Conservation (phyloP, 2,329 filamentous ascomycete species). For the Fusarium anthophilum region DNA sequence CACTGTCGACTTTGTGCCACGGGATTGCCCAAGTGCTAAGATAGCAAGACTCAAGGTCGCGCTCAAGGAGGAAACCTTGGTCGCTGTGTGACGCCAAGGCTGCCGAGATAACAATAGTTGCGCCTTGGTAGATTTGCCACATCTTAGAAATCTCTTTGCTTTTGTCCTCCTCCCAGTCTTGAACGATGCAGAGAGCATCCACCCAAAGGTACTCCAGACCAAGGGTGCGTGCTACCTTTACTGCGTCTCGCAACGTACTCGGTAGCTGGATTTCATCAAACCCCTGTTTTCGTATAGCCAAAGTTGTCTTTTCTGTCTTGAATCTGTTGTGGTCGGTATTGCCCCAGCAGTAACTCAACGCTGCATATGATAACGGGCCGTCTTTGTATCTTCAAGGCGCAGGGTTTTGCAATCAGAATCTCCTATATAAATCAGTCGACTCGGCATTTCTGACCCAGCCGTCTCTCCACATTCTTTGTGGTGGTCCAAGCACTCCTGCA, state of each 20-base stretch:
- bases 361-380: not conserved
- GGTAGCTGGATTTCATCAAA: not conserved
- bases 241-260: not conserved
- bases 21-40: not conserved
- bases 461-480: not conserved
- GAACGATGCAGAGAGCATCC: not conserved
- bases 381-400: not conserved
- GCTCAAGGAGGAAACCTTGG: not conserved
- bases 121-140: not conserved
- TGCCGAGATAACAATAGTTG: not conserved
- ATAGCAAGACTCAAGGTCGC: not conserved
- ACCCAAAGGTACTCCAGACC: not conserved
- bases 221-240: not conserved
- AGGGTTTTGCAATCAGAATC: not conserved
- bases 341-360: not conserved
- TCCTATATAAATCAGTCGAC: not conserved
- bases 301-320: not conserved
- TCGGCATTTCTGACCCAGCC: not conserved
- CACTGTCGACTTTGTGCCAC: not conserved
- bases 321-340: not conserved
- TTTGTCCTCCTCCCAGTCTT: not conserved
- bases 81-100: not conserved
- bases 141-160: not conserved
- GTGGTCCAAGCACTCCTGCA: not conserved
- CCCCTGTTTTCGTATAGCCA: not conserved